Percentiles rank a stretch among this genome's conserved stretches.
Conservation (phyloP, 192 early-diverging fungal species). For the Chytriomyces sp. region DNA sequence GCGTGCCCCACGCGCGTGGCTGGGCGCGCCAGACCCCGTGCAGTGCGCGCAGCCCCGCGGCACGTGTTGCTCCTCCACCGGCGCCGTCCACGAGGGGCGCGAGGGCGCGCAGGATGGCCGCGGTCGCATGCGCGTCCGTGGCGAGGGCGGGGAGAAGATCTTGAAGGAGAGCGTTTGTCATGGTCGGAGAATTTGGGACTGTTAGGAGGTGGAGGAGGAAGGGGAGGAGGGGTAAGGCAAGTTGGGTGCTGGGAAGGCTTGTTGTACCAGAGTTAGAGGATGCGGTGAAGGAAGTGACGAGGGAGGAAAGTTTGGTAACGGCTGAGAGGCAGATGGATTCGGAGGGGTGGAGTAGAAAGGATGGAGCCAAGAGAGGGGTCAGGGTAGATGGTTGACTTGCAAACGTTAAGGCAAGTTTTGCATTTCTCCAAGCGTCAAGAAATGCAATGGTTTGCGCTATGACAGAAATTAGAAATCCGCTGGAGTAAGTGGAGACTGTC, state of each 20-base stretch:
- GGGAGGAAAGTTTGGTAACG: not conserved
- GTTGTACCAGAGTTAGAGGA: not conserved
- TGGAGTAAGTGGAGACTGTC: not conserved
- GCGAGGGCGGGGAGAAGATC: constrained; percentile 4
- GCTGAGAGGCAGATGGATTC: not conserved
- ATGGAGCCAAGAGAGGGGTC: not conserved
- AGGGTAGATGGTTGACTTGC: no score
- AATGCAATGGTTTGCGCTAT: no score
- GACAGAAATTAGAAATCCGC: no score
- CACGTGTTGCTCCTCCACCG: no score
- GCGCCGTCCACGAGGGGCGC: no score
- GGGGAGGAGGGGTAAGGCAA: not conserved
- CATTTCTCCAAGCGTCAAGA: no score
- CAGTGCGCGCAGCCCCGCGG: not conserved
- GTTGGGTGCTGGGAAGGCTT: not conserved
- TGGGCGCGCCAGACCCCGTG: constrained; percentile 6
- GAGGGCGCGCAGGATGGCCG: not conserved
- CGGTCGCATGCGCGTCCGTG: not conserved
- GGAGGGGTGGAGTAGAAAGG: not conserved
- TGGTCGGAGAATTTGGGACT: not conserved
- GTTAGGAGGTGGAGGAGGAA: not conserved
- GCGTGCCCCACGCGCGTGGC: not conserved
- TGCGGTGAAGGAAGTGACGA: not conserved
- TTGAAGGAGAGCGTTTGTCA: no score
- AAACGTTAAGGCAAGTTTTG: no score